phyloP scores from a whole-genome alignment of 768 basidiomycete genomes.

The Pleurotus giganteus region DNA sequence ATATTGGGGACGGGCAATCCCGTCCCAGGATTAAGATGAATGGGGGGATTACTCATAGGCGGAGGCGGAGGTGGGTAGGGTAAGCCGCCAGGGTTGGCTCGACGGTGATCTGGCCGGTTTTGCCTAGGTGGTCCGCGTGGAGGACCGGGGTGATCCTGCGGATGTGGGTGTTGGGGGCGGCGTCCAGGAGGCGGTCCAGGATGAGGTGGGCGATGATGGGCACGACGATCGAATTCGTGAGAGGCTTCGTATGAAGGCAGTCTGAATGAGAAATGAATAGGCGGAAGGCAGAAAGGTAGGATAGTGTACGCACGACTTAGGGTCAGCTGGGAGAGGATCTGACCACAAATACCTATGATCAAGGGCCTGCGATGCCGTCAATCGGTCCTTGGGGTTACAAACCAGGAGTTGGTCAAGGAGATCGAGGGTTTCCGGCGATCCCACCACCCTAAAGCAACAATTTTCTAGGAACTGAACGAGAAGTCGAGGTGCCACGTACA shows the following conservation, averaged over 20 bases:
- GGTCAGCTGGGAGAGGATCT: constrained; percentile 83
- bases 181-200: not conserved
- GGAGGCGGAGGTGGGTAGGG: constrained; percentile 15
- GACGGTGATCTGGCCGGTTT: constrained; percentile 19
- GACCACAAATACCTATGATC: constrained; percentile 96
- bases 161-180: constrained; percentile 18
- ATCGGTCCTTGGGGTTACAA: constrained; percentile 79
- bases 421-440: constrained; percentile 66
- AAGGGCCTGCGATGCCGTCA: constrained; percentile 83
- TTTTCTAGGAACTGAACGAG: constrained; percentile 4
- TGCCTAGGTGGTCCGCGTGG: constrained; percentile 23
- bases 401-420: constrained; percentile 79
- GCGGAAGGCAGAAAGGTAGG: not conserved
- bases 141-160: constrained; percentile 8
- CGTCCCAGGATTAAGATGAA: constrained; percentile 21
- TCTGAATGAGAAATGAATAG: constrained; percentile 30
- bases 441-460: constrained; percentile 34
- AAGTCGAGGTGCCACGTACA: constrained; percentile 39
- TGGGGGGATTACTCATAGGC: constrained; percentile 22
- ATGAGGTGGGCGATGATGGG: constrained; percentile 44
- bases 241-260: constrained; percentile 79
- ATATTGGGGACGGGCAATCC: not conserved
- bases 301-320: constrained; percentile 57
- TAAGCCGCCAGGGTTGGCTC: constrained; percentile 13
- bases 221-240: constrained; percentile 79